Evolutionary conservation across 495 filamentous ascomycete species (phyloP).

Genomic region (Mycothermus thermophilus): DNA sequence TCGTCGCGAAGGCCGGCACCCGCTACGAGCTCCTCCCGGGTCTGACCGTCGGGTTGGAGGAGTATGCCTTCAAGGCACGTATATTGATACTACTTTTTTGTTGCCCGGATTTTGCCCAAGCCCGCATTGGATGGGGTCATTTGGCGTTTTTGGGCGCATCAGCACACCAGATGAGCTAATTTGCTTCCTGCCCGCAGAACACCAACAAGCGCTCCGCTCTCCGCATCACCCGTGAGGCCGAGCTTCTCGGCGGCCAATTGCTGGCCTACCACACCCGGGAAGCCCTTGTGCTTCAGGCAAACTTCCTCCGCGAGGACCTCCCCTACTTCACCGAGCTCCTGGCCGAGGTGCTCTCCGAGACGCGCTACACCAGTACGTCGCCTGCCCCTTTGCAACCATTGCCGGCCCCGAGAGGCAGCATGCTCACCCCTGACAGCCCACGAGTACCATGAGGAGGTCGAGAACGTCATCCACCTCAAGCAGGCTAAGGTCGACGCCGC

Average conservation of each 20-base stretch:
- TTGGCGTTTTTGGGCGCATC: slow-evolving; percentile 7
- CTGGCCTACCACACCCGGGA: slow-evolving; percentile 77
- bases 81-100: no score
- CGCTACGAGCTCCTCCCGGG: slow-evolving; percentile 82
- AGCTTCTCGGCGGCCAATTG: slow-evolving; percentile 84
- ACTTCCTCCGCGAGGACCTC: slow-evolving; percentile 87
- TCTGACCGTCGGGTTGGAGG: slow-evolving; percentile 74
- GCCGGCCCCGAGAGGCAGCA: neutral
- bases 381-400: neutral
- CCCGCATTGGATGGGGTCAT: no score
- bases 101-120: no score
- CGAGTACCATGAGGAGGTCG: slow-evolving; percentile 77
- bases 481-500: slow-evolving; percentile 57
- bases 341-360: slow-evolving; percentile 75
- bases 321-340: slow-evolving; percentile 96
- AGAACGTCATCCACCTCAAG: slow-evolving; percentile 53
- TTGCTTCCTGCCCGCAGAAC: slow-evolving; percentile 42
- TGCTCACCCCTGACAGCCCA: slow-evolving; percentile 43
- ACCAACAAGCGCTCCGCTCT: slow-evolving; percentile 74
- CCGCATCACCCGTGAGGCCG: slow-evolving; percentile 84
- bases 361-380: slow-evolving; percentile 67
- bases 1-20: slow-evolving; percentile 87
- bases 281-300: slow-evolving; percentile 79
- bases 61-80: slow-evolving; percentile 92
- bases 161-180: slow-evolving; percentile 32